phyloP scores from a whole-genome alignment of 2,329 filamentous ascomycete species.

The Venturia pyrina region DNA sequence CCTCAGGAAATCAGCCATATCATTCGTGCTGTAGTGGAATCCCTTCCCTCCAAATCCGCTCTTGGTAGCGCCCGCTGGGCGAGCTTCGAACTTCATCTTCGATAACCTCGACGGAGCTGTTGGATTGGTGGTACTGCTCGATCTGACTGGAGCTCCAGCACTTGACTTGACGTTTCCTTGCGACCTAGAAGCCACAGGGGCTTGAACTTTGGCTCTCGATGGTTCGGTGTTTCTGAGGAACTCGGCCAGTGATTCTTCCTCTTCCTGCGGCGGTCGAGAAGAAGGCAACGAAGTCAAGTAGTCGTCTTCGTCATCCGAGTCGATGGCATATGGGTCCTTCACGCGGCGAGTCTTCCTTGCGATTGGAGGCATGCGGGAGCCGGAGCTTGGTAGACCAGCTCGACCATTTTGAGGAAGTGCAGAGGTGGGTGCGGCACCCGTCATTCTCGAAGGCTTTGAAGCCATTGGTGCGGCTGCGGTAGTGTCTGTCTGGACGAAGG shows the following conservation, averaged over 20 bases:
- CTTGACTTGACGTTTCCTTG: not conserved
- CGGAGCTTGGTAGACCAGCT: constrained; percentile 27
- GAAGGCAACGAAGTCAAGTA: constrained; percentile 32
- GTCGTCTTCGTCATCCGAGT: constrained; percentile 47
- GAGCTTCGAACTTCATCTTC: constrained; percentile 17
- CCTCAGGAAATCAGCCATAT: constrained; percentile 34
- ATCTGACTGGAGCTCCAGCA: not conserved
- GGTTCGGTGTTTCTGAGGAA: constrained; percentile 63
- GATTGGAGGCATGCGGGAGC: constrained; percentile 16
- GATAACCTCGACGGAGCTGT: not conserved
- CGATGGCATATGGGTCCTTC: constrained; percentile 89
- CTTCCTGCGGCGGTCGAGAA: constrained; percentile 28
- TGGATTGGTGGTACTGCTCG: not conserved
- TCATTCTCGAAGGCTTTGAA: not conserved
- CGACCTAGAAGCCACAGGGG: not conserved
- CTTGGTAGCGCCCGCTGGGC: constrained; percentile 18
- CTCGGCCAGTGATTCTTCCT: constrained; percentile 62
- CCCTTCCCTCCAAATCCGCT: constrained; percentile 18
- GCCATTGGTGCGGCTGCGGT: constrained; percentile 13
- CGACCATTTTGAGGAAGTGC: constrained; percentile 18
- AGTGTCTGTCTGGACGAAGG: constrained; percentile 14
- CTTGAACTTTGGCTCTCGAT: constrained; percentile 27
- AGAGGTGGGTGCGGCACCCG: constrained; percentile 22
- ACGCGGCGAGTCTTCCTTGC: constrained; percentile 61
- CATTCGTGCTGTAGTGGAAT: constrained; percentile 23